phyloP scores from a whole-genome alignment of 164 flowering plant species.

The Annona cherimola region DNA sequence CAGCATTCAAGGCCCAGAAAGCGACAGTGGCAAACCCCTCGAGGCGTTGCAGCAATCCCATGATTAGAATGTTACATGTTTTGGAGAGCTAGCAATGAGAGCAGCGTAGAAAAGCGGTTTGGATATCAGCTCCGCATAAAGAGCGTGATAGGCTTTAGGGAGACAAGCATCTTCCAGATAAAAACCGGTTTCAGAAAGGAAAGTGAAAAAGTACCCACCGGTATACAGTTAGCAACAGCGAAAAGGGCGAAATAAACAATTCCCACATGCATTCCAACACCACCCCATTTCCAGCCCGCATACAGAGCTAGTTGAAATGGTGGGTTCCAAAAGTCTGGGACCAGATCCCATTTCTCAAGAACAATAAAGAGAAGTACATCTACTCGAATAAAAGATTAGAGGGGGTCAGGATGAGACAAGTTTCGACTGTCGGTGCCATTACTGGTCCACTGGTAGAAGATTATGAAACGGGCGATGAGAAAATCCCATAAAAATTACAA shows the following conservation, averaged over 20 bases:
- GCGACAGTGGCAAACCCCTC: background rate
- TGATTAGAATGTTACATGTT: background rate
- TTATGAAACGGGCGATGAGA: background rate
- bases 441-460: no score
- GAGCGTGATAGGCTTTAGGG: background rate
- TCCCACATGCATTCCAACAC: background rate
- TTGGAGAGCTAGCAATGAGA: background rate
- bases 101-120: background rate
- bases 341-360: background rate
- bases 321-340: background rate
- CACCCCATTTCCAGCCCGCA: background rate
- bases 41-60: background rate
- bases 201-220: background rate
- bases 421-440: no score
- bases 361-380: background rate
- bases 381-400: no score
- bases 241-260: background rate
- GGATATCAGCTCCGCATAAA: background rate
- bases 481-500: background rate
- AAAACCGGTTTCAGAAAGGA: background rate
- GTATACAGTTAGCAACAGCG: background rate
- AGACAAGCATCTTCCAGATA: background rate
- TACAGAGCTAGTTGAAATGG: background rate
- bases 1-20: slow-evolving; percentile 9
- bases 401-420: no score